Percentiles rank a stretch among this genome's conserved stretches.
phyloP scores from a whole-genome alignment of 2,329 filamentous ascomycete species.

The Tolypocladium tropicale region DNA sequence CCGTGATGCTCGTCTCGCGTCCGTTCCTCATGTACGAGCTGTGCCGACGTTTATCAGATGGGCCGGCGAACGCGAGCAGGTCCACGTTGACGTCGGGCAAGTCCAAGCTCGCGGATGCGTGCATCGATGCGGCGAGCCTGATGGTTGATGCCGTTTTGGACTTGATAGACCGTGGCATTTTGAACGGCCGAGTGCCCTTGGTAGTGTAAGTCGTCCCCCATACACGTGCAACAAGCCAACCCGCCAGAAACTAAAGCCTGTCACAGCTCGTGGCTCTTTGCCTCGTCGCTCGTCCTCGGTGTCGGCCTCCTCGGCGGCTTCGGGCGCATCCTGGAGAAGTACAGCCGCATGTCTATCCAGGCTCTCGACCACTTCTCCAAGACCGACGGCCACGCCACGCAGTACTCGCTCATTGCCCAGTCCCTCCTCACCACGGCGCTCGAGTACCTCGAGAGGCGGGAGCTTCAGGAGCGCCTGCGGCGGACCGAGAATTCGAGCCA shows the following conservation, averaged over 20 bases:
- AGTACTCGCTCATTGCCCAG: conserved; percentile 43
- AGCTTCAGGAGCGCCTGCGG: conserved; percentile 33
- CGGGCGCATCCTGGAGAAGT: conserved; percentile 40
- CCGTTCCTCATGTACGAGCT: conserved; percentile 48
- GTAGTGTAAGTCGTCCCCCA: conserved; percentile 44
- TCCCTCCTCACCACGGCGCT: conserved; percentile 36
- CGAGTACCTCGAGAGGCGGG: conserved; percentile 35
- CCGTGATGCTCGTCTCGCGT: conserved; percentile 45
- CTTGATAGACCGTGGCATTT: conserved; percentile 28
- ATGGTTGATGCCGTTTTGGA: conserved; percentile 40
- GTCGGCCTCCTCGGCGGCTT: conserved; percentile 41
- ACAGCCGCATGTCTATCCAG: conserved; percentile 35
- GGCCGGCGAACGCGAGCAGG: conserved; percentile 6
- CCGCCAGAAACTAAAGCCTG: background rate
- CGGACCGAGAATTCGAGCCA: conserved; percentile 41
- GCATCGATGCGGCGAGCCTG: conserved; percentile 42
- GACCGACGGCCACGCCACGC: conserved; percentile 37
- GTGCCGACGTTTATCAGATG: conserved; percentile 31
- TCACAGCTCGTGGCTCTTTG: conserved; percentile 41
- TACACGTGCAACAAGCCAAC: too few relatives aligned
- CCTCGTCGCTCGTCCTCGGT: conserved; percentile 40
- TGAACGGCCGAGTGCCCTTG: conserved; percentile 37
- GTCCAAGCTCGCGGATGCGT: conserved; percentile 41
- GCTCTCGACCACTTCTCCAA: conserved; percentile 39
- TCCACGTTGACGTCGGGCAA: conserved; percentile 27